phyloP scores from a whole-genome alignment of 495 filamentous ascomycete species.

The Aspergillus steynii region DNA sequence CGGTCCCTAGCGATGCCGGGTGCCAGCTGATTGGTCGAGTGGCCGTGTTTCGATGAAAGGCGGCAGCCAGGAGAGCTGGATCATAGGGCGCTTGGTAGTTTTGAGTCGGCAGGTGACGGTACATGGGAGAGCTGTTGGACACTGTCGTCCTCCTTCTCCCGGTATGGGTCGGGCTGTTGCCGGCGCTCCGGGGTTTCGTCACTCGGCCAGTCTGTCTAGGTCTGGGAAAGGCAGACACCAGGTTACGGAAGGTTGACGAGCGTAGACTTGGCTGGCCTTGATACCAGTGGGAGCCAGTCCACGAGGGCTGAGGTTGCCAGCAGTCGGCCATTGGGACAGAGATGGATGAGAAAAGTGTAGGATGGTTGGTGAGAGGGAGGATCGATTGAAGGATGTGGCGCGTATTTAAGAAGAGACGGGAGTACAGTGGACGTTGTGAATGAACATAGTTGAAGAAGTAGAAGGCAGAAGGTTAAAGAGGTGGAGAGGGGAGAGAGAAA shows the following conservation, averaged over 20 bases:
- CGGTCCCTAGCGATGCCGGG: constrained; percentile 47
- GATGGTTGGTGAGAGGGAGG: constrained; percentile 1
- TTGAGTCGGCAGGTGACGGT: constrained; percentile 18
- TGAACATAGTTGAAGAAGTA: constrained; percentile 11
- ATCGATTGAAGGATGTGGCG: constrained; percentile 12
- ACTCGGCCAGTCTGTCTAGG: constrained; percentile 49
- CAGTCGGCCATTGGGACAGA: constrained; percentile 36
- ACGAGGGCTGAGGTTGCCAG: constrained; percentile 31
- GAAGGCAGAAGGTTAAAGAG: not conserved
- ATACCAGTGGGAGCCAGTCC: constrained; percentile 34
- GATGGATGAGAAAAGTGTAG: constrained; percentile 3
- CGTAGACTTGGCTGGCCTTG: constrained; percentile 26
- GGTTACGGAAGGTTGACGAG: constrained; percentile 31
- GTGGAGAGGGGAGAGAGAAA: not conserved
- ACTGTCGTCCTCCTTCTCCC: constrained; percentile 56
- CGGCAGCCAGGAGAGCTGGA: constrained; percentile 41
- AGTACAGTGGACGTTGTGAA: not conserved
- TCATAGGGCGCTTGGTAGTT: constrained; percentile 31
- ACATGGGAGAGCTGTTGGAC: constrained; percentile 43
- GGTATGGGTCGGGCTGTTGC: constrained; percentile 66
- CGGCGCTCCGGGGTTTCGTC: constrained; percentile 66
- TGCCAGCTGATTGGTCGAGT: constrained; percentile 72
- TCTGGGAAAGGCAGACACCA: constrained; percentile 36
- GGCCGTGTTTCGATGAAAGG: constrained; percentile 33
- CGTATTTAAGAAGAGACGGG: constrained; percentile 2